Evolutionary conservation across 176 grass and related monocot genomes (phyloP).

Genomic region (Ampelocalamus luodianensis): DNA sequence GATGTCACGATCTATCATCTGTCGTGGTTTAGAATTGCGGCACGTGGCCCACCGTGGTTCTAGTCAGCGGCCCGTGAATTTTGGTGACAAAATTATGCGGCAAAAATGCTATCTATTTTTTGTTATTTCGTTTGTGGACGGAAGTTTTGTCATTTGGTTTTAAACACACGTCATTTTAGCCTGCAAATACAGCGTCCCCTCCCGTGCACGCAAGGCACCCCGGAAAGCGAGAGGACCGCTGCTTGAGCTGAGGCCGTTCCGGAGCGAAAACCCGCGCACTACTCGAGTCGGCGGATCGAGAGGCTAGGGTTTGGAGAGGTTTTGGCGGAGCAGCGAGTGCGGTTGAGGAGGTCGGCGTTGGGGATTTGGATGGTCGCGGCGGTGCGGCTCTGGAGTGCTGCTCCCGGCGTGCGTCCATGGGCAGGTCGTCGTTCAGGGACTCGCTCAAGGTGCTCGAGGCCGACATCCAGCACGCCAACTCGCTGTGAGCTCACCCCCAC

Average conservation of each 20-base stretch:
- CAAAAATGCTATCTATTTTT: too few relatives aligned
- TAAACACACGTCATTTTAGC: too few relatives aligned
- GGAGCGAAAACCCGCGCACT: neutral
- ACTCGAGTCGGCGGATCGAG: too few relatives aligned
- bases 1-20: too few relatives aligned
- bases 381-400: slow-evolving; percentile 8
- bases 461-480: slow-evolving; percentile 95
- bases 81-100: too few relatives aligned
- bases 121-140: too few relatives aligned
- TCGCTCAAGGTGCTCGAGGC: slow-evolving; percentile 93
- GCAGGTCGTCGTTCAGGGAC: slow-evolving; percentile 83
- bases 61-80: too few relatives aligned
- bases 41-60: too few relatives aligned
- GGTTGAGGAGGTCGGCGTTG: neutral
- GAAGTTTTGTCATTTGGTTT: too few relatives aligned
- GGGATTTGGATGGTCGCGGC: slow-evolving; percentile 47
- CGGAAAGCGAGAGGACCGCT: slow-evolving; percentile 39
- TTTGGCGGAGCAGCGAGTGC: neutral
- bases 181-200: too few relatives aligned
- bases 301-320: slow-evolving; percentile 35
- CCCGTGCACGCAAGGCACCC: slow-evolving; percentile 50
- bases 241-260: slow-evolving; percentile 21
- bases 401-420: slow-evolving; percentile 46
- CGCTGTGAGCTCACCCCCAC: slow-evolving; percentile 52
- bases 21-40: too few relatives aligned